Evolutionary conservation across 371 early-diverging fungal genomes (phyloP).

Genomic region (Chytridium lagenaria): DNA sequence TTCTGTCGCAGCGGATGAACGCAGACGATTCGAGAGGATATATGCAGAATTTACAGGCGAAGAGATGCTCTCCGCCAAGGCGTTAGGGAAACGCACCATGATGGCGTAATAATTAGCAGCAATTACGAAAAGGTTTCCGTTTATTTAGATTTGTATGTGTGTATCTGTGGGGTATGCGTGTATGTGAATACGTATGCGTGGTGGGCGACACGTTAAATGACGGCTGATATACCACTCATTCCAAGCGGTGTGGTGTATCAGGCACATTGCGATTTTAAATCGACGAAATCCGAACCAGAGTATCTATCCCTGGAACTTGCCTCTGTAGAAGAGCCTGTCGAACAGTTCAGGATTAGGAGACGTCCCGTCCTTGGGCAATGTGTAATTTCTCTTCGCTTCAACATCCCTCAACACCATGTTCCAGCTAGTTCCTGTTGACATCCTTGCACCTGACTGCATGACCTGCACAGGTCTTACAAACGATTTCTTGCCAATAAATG

Average conservation of each 20-base stretch:
- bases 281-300: no score
- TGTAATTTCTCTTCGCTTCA: not conserved
- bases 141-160: no score
- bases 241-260: no score
- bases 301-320: no score
- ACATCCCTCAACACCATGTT: not conserved
- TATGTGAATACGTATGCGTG: no score
- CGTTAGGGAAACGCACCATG: conserved; percentile 27
- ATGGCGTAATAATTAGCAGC: conserved; percentile 38
- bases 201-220: no score
- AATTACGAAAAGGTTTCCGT: no score
- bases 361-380: not conserved
- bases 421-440: not conserved
- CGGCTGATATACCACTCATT: no score
- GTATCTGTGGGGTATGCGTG: no score
- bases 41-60: conserved; percentile 30
- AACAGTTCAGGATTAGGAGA: not conserved
- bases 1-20: conserved; percentile 28
- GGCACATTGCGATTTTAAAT: no score
- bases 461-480: not conserved
- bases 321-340: not conserved
- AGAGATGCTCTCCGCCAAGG: conserved; percentile 11
- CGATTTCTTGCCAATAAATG: not conserved
- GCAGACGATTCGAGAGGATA: conserved; percentile 17
- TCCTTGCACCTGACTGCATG: not conserved